Base-by-base conservation (phyloP, 495 filamentous ascomycete genomes). In the Darksidea phi region DNA sequence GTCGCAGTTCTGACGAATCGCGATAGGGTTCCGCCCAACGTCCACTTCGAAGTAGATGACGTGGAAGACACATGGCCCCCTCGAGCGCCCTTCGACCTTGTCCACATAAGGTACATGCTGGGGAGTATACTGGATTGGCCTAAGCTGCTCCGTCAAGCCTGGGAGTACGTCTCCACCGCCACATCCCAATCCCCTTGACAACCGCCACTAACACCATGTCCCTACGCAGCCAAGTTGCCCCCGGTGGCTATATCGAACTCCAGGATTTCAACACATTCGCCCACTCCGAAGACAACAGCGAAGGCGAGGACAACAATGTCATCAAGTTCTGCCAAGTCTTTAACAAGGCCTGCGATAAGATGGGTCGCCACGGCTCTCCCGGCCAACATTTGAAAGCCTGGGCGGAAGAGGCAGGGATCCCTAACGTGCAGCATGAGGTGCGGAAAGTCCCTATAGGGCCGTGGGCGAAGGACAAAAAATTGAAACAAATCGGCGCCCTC, bases 11-110 rank as follows among this genome's bases (percentile, higher is more conserved):
- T 66, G 7, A 67, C 68, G 15, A 67, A 71, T 49, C 77, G 78
- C 0, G 52, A 28, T 38, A 66, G 59, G 48, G 76, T 79, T 6
- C 81, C 81, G 0, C 73, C 77, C 13, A 84, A 84, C 63, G 72
- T 80, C n/a, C 65, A 73, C 11, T 85, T 86, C 58, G 75, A 80
- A 54, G 73, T 84, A 32, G 82, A 84, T 54, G 80, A 84, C 61
- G 2, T 68, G 72, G 7, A 84, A 80, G 80, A 71, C 71, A 15
- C 18, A 23, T 57, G 54, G 54, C 26, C 79, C 77, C 54, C 34
- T 67, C 0, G 57, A 71, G 8, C 65, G n/a, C 51, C 54, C 23
- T 83, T 81, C 53, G 82, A 84, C 69, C 78, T 78, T 53, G 72
- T 84, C 45, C 80, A 85, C 64, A 67, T 77, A 4, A 78, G 82